Base-by-base conservation (phyloP, 495 filamentous ascomycete genomes). In the Penicillium simplicissimum region DNA sequence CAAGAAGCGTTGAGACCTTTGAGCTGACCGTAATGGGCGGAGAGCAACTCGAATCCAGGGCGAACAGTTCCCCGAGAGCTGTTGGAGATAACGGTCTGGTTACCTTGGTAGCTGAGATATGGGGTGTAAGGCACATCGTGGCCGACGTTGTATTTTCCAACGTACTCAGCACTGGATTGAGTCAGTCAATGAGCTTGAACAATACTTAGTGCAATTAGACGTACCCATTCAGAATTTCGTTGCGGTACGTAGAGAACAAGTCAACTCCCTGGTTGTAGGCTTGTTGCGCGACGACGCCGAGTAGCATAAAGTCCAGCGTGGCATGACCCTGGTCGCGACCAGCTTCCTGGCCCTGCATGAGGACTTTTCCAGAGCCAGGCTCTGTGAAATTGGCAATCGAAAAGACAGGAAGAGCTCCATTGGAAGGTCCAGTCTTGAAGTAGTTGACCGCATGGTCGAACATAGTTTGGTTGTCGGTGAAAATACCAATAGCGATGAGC, bases 291-390 rank as follows among this genome's bases (percentile, higher is more conserved):
- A 82, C 59, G 1, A 71, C 64, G 8, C 76, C 78, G n/a, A 76
- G 42, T 13, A 79, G 58, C 8, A 65, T 64, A n/a, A 78, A 65
- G 55, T 74, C 71, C 6, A 81, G 62, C 56, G 71, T 74, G 4
- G 71, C 31, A 60, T 81, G 79, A 11, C 79, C 78, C 59, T 79
- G 79, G 55, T 81, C 79, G 6, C 76, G 60, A 14, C 79, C 79
- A 9, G 74, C 74, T 54, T 81, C 76, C 57, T 81, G 79, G 10
- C 73, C 66, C 61, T 80, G 79, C 0, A 64, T 69, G 33, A 79
- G 35, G 9, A 55, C 37, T 59, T 76, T 69, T 61, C 51, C 42
- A 14, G 38, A 43, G 35, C 23, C 61, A 0, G 43, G 19, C 43
- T 64, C 57, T 2, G 57, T 60, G 13, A 57, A 64, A 21, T 64